A percentile compares a stretch with the other conserved stretches of the same genome.
Evolutionary conservation across 805 yeast species (phyloP).

Genomic region (Hanseniaspora osmophila): DNA sequence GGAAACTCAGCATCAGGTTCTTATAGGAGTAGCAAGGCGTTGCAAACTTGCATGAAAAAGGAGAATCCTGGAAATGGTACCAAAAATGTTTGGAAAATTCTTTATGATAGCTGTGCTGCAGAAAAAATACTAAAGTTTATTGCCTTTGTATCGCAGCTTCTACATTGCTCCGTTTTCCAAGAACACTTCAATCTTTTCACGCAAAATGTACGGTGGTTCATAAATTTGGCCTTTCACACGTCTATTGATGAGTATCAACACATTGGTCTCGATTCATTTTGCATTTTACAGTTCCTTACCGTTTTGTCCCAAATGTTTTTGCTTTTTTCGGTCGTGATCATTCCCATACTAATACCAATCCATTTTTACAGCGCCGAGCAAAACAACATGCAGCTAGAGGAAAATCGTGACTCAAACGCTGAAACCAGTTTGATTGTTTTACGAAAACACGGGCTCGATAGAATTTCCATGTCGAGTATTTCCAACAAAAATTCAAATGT

Average conservation of each 20-base stretch:
- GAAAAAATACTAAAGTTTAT: no score
- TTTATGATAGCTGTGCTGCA: no score
- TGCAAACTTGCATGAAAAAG: no score
- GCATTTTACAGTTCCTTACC: slow-evolving; percentile 48
- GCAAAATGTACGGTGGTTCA: slow-evolving; percentile 36
- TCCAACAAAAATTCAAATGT: slow-evolving; percentile 35
- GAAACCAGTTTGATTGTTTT: no score
- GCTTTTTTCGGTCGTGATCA: slow-evolving; percentile 37
- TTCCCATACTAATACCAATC: slow-evolving; percentile 51
- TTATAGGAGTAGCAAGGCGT: no score
- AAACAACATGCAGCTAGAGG: not conserved
- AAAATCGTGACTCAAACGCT: no score
- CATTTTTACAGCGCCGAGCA: slow-evolving; percentile 24
- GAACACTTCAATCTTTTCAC: no score
- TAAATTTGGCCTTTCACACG: slow-evolving; percentile 27
- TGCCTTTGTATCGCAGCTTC: no score
- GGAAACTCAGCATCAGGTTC: no score
- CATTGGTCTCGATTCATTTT: slow-evolving; percentile 63
- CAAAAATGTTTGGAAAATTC: no score
- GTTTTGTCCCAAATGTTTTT: slow-evolving; percentile 37
- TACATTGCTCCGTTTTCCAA: no score
- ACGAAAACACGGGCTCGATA: slow-evolving; percentile 38
- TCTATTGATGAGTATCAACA: slow-evolving; percentile 29
- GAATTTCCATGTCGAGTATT: slow-evolving; percentile 57
- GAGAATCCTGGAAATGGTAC: no score